Evolutionary conservation across 2,329 filamentous ascomycete genomes (phyloP).

Genomic region (Fusarium goolgardi): DNA sequence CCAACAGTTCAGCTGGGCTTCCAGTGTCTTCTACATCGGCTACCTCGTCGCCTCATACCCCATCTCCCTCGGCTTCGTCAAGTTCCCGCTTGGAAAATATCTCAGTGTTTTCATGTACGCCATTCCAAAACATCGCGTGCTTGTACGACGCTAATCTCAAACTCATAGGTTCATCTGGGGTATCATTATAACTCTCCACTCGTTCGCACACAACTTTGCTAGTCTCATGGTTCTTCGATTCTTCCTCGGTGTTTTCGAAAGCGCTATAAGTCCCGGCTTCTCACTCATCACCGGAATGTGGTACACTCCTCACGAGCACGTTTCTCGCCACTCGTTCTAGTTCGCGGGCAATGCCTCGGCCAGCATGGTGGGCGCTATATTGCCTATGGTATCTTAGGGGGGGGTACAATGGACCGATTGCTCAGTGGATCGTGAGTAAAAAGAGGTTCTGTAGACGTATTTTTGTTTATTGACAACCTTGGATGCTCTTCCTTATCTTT

Average conservation of each 20-base stretch:
- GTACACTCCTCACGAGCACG: slow-evolving; percentile 18
- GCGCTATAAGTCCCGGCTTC: slow-evolving; percentile 11
- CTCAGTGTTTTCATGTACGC: slow-evolving; percentile 11
- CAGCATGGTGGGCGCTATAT: slow-evolving; percentile 19
- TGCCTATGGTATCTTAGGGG: slow-evolving; percentile 12
- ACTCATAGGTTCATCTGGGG: slow-evolving; percentile 13
- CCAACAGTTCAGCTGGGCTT: slow-evolving; percentile 21
- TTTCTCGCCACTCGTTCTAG: slow-evolving; percentile 18
- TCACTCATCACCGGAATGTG: slow-evolving; percentile 21
- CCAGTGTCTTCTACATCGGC: slow-evolving; percentile 21
- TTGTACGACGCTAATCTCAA: not conserved
- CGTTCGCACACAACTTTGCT: slow-evolving; percentile 3
- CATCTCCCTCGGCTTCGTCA: slow-evolving; percentile 21
- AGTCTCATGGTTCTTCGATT: slow-evolving; percentile 13
- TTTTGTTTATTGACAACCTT: not conserved
- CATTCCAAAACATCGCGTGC: not conserved
- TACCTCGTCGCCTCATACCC: slow-evolving; percentile 23
- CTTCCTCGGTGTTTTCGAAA: slow-evolving; percentile 16
- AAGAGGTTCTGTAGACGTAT: fast-evolving
- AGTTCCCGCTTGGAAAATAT: slow-evolving; percentile 21
- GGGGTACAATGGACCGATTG: not conserved
- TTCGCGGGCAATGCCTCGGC: slow-evolving; percentile 20
- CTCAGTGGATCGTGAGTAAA: slow-evolving; percentile 10
- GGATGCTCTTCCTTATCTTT: slow-evolving; percentile 21
- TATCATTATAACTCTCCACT: slow-evolving; percentile 3